These are phyloP conservation scores for Aspergillus piperis DNA, from an alignment of 2,329 filamentous ascomycete species.

Conservation along the genomic window DNA sequence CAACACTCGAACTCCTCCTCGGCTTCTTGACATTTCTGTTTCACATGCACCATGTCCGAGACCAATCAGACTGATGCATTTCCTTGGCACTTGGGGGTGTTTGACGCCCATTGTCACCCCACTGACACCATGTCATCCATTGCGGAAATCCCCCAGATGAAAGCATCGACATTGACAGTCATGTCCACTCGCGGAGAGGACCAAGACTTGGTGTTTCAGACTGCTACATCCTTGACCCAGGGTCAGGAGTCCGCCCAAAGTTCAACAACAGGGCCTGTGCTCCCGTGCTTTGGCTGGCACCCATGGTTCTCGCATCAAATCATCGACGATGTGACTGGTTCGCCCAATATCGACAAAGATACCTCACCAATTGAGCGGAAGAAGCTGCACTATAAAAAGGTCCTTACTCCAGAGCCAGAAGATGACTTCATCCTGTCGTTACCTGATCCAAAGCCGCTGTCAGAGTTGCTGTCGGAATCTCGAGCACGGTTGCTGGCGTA, in stretches of 20 bases:
- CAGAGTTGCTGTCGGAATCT: slow-evolving; percentile 53
- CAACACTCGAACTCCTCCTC: neutral
- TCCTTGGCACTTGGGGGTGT: slow-evolving; percentile 64
- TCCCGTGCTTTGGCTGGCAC: slow-evolving; percentile 69
- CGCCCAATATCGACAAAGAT: slow-evolving; percentile 21
- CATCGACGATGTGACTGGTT: slow-evolving; percentile 43
- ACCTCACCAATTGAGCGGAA: slow-evolving; percentile 30
- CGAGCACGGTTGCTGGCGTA: slow-evolving; percentile 50
- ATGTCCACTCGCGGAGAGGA: slow-evolving; percentile 66
- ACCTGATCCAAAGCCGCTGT: slow-evolving; percentile 57
- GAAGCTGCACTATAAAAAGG: slow-evolving; percentile 55
- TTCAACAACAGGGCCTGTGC: slow-evolving; percentile 46
- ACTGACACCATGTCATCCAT: slow-evolving; percentile 64
- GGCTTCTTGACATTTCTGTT: neutral
- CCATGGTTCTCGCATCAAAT: slow-evolving; percentile 69
- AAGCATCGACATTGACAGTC: slow-evolving; percentile 58
- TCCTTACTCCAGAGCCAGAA: slow-evolving; percentile 51
- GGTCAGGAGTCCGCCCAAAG: slow-evolving; percentile 27
- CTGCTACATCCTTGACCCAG: slow-evolving; percentile 45
- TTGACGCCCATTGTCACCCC: slow-evolving; percentile 67
- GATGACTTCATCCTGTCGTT: slow-evolving; percentile 53
- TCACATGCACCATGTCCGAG: slow-evolving; percentile 3
- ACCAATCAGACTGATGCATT: slow-evolving; percentile 40
- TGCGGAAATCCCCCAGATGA: slow-evolving; percentile 57
- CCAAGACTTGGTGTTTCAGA: slow-evolving; percentile 58